Base-by-base conservation (phyloP, 1,284 basidiomycete genomes). In the Marasmius fiardii region DNA sequence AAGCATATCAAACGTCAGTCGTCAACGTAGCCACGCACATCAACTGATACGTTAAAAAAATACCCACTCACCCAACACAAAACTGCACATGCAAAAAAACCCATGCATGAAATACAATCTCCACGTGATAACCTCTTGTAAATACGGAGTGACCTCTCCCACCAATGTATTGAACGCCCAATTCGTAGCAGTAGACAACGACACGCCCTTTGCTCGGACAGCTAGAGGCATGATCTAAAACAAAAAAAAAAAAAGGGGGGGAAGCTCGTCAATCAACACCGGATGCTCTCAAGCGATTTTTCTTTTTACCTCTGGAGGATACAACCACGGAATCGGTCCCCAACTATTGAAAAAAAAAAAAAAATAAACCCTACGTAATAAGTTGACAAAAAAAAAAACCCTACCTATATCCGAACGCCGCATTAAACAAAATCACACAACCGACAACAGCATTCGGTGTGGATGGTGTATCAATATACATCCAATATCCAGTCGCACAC, bases 61-160 rank as follows among this genome's bases (percentile, higher is more conserved):
- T n/a, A n/a, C n/a, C n/a, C n/a, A n/a, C 76, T 63, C 62, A 82
- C 85, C 88, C 28, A 95, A 73, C 37, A 95, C 77, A 66, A 97
- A 95, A 63, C 93, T 94, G 67, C 88, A 86, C 16, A 83, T 81
- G 69, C 95, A 95, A 74, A 95, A 96, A 73, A 94, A 94, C 14
- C 91, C 94, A 64, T 97, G 94, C 91, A 99, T 95, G 0, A 93
- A 91, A 72, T 98, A 98, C 51, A 98, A 74, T 51, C 92, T 81
- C 95, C 96, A 99, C 26, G 83, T 81, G 62, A 99, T 98, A 35
- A 83, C 73, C 61, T 95, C 92, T 73, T 97, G 94, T 49, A 98
- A 76, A 49, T 89, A 80, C 1, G 95, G 95, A 0, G 95, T 98
- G 41, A 86, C 79, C 69, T 93, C 91, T 26, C 95, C 95, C 33